Evolutionary conservation across 257 asterid species (phyloP), one percentile per base, ranked within the genome.

Genomic region (Plantago major): DNA sequence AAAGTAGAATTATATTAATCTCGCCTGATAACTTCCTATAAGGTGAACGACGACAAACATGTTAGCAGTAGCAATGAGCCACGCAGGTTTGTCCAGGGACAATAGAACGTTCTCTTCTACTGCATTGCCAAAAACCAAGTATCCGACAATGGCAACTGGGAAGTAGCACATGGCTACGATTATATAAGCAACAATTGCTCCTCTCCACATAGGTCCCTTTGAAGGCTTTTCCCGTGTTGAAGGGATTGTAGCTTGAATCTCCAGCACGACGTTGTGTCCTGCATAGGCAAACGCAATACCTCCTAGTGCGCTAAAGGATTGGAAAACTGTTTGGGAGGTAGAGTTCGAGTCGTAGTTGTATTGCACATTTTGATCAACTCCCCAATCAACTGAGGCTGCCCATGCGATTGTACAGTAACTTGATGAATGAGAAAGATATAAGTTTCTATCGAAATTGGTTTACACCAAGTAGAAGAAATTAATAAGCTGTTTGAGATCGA

Each of bases 21-120:
- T 11, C 15, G 19, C 65, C 65, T 60, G 65, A 46, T 60, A 60
- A 53, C 65, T 60, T 60, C 65, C 65, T 18, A 60, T 46, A 12
- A 60, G 53, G 46, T 60, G 65, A 44, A 60, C 11, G 6, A 60
- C 54, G 9, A 60, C 65, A 28, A 60, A 60, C 60, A 55, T 55
- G 19, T 55, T 55, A 14, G 22, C 60, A 38, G 15, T 9, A 10
- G 60, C 60, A 55, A 55, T 55, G 19, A 55, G 33, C 60, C 60
- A 55, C 11, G 11, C 60, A 0, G 60, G 60, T 1, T 33, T 30
- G 5, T 30, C 17, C 16, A 55, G 10, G 11, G 60, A 26, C 6
- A 55, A 10, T 33, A 55, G 30, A 33, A 55, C 7, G 14, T 55
- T 55, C 15, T 55, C 60, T 12, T 55, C 60, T 17, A 55, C 60